phyloP scores from a whole-genome alignment of 306 rosid genomes.

The Dalbergia cultrata region DNA sequence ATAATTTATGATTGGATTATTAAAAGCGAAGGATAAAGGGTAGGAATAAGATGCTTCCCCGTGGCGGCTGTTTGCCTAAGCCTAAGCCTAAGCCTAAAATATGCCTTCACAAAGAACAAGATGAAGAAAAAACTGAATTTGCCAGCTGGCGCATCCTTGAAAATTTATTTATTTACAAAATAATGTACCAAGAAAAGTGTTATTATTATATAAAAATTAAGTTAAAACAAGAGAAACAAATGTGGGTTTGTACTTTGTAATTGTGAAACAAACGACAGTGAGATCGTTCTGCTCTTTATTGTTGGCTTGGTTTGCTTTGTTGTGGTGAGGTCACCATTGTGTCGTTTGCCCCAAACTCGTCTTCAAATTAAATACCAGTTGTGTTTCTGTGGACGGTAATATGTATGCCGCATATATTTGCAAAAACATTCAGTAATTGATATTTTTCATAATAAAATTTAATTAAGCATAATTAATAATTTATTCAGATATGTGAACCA shows the following conservation, averaged over 20 bases:
- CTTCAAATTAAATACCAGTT: not conserved
- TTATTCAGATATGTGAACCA: no score
- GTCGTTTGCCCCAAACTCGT: slow-evolving; percentile 1
- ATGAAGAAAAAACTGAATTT: no score
- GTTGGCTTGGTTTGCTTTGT: slow-evolving; percentile 11
- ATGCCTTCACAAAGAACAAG: no score
- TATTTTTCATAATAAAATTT: no score
- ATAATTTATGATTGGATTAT: not conserved
- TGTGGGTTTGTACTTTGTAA: not conserved
- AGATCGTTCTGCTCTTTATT: slow-evolving; percentile 24
- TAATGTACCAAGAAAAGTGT: no score
- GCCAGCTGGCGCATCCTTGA: no score
- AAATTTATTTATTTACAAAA: no score
- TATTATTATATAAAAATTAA: no score
- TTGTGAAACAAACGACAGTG: not conserved
- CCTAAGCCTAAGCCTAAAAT: not conserved
- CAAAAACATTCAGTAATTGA: no score
- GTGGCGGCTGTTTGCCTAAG: not conserved
- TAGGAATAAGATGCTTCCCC: slow-evolving; percentile 32
- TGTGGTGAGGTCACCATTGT: slow-evolving; percentile 6
- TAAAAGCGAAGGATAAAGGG: not conserved
- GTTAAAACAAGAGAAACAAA: not conserved
- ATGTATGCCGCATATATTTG: no score
- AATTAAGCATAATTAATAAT: no score
- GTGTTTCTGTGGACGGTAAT: not conserved